phyloP scores from a whole-genome alignment of 768 basidiomycete species.

The Phaeolepiota aurea region DNA sequence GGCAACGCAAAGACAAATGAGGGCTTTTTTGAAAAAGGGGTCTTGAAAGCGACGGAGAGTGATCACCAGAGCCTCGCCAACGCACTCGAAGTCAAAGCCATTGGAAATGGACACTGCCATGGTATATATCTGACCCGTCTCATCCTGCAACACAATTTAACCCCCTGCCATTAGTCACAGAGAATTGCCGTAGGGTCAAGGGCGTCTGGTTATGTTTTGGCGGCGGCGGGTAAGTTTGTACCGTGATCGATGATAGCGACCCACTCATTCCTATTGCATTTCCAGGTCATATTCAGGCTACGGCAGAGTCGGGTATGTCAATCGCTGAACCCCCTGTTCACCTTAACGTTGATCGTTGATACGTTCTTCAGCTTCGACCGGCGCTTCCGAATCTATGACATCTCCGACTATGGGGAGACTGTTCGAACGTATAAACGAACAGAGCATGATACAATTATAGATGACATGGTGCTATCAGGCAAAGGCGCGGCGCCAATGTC shows the following conservation, averaged over 20 bases:
- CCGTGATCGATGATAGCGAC: background rate
- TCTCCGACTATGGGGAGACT: constrained; percentile 87
- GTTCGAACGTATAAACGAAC: constrained; percentile 82
- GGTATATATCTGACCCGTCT: constrained; percentile 4
- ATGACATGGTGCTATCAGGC: constrained; percentile 58
- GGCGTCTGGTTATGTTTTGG: constrained; percentile 92
- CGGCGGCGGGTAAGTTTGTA: constrained; percentile 61
- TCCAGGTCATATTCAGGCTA: constrained; percentile 76
- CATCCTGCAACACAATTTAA: background rate
- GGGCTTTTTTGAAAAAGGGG: constrained; percentile 78
- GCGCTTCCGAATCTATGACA: constrained; percentile 81
- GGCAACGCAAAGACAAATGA: constrained; percentile 66
- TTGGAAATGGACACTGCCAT: constrained; percentile 90
- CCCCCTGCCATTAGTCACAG: constrained; percentile 49
- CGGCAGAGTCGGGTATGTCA: constrained; percentile 59
- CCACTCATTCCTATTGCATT: background rate
- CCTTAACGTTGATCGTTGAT: constrained; percentile 3
- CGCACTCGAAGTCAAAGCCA: constrained; percentile 72
- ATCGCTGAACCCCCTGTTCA: background rate
- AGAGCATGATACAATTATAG: constrained; percentile 60
- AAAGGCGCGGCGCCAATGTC: constrained; percentile 28
- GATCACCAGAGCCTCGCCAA: constrained; percentile 42
- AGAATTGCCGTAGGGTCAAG: constrained; percentile 78
- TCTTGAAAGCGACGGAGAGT: constrained; percentile 67
- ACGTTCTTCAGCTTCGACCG: constrained; percentile 64